These are phyloP conservation scores for Crithidia expoeki DNA, from an alignment of 208 protist genomes.

Conservation along the genomic window DNA sequence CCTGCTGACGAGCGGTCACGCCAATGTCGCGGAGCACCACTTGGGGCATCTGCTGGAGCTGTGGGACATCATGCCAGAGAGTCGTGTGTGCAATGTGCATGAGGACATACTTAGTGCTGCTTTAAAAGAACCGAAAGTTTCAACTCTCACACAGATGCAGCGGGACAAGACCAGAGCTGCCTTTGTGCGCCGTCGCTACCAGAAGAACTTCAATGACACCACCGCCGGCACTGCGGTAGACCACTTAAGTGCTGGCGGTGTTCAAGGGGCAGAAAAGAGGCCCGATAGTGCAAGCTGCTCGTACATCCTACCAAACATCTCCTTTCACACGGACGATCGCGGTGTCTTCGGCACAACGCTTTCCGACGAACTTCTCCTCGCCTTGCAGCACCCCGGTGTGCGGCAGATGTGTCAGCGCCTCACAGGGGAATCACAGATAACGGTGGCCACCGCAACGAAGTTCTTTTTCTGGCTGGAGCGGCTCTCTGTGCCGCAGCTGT, in stretches of 20 bases:
- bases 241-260: no score
- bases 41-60: constrained; percentile 38
- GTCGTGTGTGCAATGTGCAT: not conserved
- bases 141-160: no score
- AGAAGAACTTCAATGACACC: no score
- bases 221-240: no score
- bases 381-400: constrained; percentile 49
- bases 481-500: constrained; percentile 54
- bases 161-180: no score
- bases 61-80: constrained; percentile 31
- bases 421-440: not conserved
- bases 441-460: constrained; percentile 8
- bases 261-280: no score
- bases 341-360: constrained; percentile 82
- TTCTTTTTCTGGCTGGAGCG: constrained; percentile 54
- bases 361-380: constrained; percentile 57
- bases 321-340: constrained; percentile 86
- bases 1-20: constrained; percentile 65
- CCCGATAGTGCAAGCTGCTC: no score
- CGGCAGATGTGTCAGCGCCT: constrained; percentile 1
- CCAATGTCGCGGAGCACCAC: constrained; percentile 61
- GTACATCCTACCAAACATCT: constrained; percentile 54
- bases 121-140: no score
- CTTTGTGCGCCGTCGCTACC: no score
- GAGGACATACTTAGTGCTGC: no score